Base-by-base conservation (phyloP, 495 filamentous ascomycete species). In the Penicillium argentinense region DNA sequence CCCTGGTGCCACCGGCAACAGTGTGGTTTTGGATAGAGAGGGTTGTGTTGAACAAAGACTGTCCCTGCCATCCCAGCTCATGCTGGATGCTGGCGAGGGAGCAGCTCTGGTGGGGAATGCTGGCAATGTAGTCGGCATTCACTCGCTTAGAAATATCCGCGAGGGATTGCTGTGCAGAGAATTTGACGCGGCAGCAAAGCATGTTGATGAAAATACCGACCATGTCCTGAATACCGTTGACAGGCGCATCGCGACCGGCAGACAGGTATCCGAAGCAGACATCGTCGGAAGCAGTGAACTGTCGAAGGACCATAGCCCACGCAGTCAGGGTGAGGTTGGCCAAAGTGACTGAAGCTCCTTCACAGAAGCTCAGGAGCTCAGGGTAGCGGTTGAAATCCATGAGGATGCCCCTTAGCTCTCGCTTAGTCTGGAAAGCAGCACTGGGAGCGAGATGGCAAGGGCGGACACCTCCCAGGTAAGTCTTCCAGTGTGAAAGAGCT, bases 251-350 rank as follows among this genome's bases (percentile, higher is more conserved):
- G 29, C 77, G 65, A 21, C 76, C 75, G 25, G 76, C 69, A 12
- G 70, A 71, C 9, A 73, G 56, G 37, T 79, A 79, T 3, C 81
- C 81, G 49, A 85, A 86, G 48, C 75, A 78, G n/a, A 84, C 68
- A 22, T 79, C 72, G 33, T 81, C 69, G 3, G 70, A 74, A 1
- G 62, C 65, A 1, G 77, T 80, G 50, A 79, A 79, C 8, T 58
- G 57, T 23, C 70, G 68, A 5, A 84, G 66, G 0, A 82, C 73
- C 9, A 84, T 58, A 3, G 76, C 76, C 82, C 82, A 84, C 6
- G 71, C 77, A 22, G 78, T 64, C 19, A 83, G 66, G 6, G 79
- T 67, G 13, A 79, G 42, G 45, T 72, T 80, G 7, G 76, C 72
- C 9, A 79, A 45, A 5, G 79, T 81, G 2, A 81, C 57, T 1